phyloP scores from a whole-genome alignment of 1,284 basidiomycete genomes.

The Boletus sp. region DNA sequence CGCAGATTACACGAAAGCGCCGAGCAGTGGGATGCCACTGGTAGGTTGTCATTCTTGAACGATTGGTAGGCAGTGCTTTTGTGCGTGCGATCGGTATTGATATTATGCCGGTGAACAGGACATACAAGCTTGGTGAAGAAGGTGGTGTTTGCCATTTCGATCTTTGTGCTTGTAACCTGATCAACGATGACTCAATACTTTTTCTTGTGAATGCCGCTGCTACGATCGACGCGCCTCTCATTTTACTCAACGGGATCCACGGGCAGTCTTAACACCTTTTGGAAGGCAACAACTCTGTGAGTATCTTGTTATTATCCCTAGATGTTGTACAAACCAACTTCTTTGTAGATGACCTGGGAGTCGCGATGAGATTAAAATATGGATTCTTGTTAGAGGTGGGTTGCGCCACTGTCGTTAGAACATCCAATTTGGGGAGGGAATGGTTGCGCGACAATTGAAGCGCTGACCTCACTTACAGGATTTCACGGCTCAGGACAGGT shows the following conservation, averaged over 20 bases:
- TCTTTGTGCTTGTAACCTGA: constrained; percentile 4
- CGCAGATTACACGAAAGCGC: constrained; percentile 57
- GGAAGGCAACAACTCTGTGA: constrained; percentile 79
- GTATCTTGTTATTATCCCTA: constrained; percentile 27
- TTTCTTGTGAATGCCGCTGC: neutral
- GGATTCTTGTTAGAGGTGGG: constrained; percentile 72
- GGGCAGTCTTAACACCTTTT: constrained; percentile 77
- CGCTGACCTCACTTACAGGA: constrained; percentile 48
- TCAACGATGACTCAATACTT: neutral
- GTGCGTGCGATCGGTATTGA: constrained; percentile 1
- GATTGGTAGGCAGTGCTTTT: constrained; percentile 55
- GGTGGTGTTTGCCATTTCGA: constrained; percentile 38
- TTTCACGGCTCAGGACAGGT: constrained; percentile 69
- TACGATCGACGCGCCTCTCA: neutral
- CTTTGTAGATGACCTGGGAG: constrained; percentile 64
- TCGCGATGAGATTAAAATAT: constrained; percentile 78
- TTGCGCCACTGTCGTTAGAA: neutral
- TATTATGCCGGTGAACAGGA: constrained; percentile 48
- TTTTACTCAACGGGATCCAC: neutral
- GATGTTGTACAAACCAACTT: constrained; percentile 1
- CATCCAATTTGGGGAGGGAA: neutral
- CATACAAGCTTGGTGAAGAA: constrained; percentile 82
- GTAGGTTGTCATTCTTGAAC: constrained; percentile 73
- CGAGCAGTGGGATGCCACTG: constrained; percentile 62
- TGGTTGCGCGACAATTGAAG: neutral